Base-by-base conservation (phyloP, 192 early-diverging fungal genomes). In the Linnemannia elongata region DNA sequence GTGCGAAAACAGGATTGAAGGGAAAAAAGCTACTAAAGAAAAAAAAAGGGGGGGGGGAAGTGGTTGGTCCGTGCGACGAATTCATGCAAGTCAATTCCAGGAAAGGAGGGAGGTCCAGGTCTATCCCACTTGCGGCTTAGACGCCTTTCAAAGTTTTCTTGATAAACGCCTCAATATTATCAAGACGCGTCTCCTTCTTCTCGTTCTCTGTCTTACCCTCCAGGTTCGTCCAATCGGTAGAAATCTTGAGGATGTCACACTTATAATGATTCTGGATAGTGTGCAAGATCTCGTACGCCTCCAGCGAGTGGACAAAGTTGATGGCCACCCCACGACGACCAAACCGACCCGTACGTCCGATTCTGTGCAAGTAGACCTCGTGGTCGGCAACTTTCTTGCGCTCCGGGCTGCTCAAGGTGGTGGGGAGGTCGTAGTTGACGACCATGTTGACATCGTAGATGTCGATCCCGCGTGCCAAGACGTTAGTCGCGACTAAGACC, bases 341-440 rank as follows among this genome's bases (percentile, higher is more conserved):
- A 88, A 99, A 99, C 33, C 98, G 91, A 49, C 98, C 98, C 5
- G 98, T 99, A 71, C 98, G 94, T 4, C 98, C 98, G 80, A 99
- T 99, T 49, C 98, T 95, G 88, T 99, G 98, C 38, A 99, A 88
- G 82, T 99, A 99, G 0, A 98, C 96, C 73, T 97, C 97, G 18
- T 90, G 90, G 78, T 99, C 98, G 3, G 97, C 95, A 18, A 72
- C 12, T 6, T 12, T 17, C 13, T 35, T 24, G 22, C 45, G 41
- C 5, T 74, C 91, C 20, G 57, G 82, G 5, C 78, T 77, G 7
- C 83, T 76, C 24, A 75, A 81, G 41, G 93, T 93, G 10, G 94
- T 63, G 4, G 98, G 98, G 24, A 99, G 93, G 79, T 99, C 98
- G 78, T 96, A 99, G 91, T 99, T 99, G 87, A 99, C 93, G 17